phyloP scores from a whole-genome alignment of 2,329 filamentous ascomycete species.

The Pyrenochaeta sp. region DNA sequence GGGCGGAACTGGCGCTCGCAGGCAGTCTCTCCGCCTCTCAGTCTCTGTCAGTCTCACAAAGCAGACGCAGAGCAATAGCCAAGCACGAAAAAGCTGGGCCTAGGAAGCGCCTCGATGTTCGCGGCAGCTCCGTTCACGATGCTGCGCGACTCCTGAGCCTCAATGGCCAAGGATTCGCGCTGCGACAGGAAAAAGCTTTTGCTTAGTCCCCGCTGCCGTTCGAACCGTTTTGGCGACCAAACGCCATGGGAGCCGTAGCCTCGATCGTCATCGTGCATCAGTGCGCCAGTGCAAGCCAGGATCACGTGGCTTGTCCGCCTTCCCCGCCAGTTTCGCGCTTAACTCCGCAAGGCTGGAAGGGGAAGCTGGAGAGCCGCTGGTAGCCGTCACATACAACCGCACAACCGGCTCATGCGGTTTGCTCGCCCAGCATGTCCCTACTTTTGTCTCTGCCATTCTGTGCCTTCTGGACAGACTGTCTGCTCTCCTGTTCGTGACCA shows the following conservation, averaged over 20 bases:
- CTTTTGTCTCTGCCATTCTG: slow-evolving; percentile 1
- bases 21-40: too few species aligned
- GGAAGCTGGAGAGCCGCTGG: slow-evolving; percentile 29
- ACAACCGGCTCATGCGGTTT: slow-evolving; percentile 16
- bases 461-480: neutral
- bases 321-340: slow-evolving; percentile 5
- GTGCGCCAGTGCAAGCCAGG: neutral
- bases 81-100: neutral
- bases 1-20: too few species aligned
- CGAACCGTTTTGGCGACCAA: neutral
- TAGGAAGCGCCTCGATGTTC: neutral
- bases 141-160: neutral
- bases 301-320: slow-evolving; percentile 5
- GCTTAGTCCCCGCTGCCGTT: neutral
- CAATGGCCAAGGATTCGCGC: neutral
- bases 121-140: neutral
- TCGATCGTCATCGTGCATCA: slow-evolving; percentile 19
- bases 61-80: too few species aligned
- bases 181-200: neutral
- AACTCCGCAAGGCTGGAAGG: slow-evolving; percentile 14
- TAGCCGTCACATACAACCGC: slow-evolving; percentile 24
- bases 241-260: neutral
- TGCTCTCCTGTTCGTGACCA: slow-evolving; percentile 13
- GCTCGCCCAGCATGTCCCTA: slow-evolving; percentile 12
- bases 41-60: slow-evolving; percentile 1